A percentile compares a stretch with the other conserved stretches of the same genome.
phyloP scores from a whole-genome alignment of 768 basidiomycete genomes.

The Pisolithus microcarpus region DNA sequence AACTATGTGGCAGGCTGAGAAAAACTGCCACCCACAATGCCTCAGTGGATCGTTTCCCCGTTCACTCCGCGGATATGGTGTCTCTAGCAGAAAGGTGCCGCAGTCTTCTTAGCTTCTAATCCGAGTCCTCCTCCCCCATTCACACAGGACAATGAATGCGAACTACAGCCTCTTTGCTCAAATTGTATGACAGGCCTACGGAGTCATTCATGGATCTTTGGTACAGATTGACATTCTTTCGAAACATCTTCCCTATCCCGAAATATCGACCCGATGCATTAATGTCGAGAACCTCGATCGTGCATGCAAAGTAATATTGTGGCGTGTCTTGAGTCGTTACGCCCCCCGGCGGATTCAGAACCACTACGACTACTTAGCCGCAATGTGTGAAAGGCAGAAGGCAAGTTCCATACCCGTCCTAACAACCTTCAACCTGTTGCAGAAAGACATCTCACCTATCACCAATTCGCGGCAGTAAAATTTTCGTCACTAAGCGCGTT shows the following conservation, averaged over 20 bases:
- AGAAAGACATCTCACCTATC: neutral
- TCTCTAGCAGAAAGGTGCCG: conserved; percentile 6
- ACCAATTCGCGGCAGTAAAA: neutral
- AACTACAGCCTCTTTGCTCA: conserved; percentile 1
- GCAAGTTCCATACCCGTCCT: neutral
- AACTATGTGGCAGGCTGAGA: neutral
- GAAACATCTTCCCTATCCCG: neutral
- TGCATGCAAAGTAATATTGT: neutral
- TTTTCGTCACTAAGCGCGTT: neutral
- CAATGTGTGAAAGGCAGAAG: neutral
- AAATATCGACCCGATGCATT: neutral
- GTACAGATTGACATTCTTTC: neutral
- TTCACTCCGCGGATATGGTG: conserved; percentile 22
- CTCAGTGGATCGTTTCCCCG: neutral
- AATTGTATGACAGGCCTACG: neutral
- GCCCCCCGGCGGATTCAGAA: neutral
- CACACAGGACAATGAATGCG: conserved; percentile 11
- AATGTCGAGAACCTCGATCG: neutral
- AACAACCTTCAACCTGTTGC: neutral
- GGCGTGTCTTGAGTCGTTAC: neutral
- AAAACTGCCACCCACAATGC: neutral
- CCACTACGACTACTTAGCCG: neutral
- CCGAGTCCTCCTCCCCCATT: conserved; percentile 11
- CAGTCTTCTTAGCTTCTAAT: conserved; percentile 10
- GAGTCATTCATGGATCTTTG: neutral